Percentiles rank a stretch among this genome's conserved stretches.
Conservation (phyloP, 257 asterid species). For the Fraxinus quadrangulata region DNA sequence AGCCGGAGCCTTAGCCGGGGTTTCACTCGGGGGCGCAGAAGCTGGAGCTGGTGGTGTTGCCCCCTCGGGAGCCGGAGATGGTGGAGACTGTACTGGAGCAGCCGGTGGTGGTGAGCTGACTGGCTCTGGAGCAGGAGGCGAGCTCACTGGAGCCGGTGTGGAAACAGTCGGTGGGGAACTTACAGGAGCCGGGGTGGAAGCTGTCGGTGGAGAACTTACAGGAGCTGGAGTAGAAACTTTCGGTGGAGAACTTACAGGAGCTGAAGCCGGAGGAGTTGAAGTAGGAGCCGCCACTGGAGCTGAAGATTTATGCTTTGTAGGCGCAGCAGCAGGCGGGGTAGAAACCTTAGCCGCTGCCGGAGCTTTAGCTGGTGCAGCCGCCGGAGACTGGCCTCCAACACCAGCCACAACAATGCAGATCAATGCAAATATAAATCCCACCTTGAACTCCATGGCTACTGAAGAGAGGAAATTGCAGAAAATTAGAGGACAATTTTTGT, state of each 20-base stretch:
- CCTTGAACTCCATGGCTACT: slow-evolving; percentile 27
- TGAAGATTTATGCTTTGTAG: slow-evolving; percentile 19
- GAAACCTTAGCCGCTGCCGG: slow-evolving; percentile 14
- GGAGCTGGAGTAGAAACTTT: slow-evolving; percentile 35
- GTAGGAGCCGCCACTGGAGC: slow-evolving; percentile 27
- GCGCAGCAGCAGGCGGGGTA: slow-evolving; percentile 30
- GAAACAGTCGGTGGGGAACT: slow-evolving; percentile 13
- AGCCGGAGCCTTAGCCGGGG: slow-evolving; percentile 56
- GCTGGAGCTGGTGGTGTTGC: slow-evolving; percentile 51
- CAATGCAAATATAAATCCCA: slow-evolving; percentile 26
- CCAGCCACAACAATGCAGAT: slow-evolving; percentile 36
- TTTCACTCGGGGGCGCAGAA: slow-evolving; percentile 44
- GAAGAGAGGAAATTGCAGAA: neutral
- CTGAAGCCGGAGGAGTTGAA: slow-evolving; percentile 21
- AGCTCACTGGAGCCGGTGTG: slow-evolving; percentile 14
- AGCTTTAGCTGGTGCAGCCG: slow-evolving; percentile 36
- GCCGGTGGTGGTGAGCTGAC: slow-evolving; percentile 21
- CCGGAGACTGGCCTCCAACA: slow-evolving; percentile 50
- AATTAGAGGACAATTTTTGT: neutral
- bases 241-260: slow-evolving; percentile 27
- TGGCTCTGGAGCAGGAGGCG: slow-evolving; percentile 26
- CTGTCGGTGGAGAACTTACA: slow-evolving; percentile 5
- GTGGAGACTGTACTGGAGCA: slow-evolving; percentile 40
- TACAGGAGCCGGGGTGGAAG: neutral
- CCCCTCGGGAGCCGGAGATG: slow-evolving; percentile 65